Conservation (phyloP, 768 basidiomycete genomes). For the Suillus luteus region DNA sequence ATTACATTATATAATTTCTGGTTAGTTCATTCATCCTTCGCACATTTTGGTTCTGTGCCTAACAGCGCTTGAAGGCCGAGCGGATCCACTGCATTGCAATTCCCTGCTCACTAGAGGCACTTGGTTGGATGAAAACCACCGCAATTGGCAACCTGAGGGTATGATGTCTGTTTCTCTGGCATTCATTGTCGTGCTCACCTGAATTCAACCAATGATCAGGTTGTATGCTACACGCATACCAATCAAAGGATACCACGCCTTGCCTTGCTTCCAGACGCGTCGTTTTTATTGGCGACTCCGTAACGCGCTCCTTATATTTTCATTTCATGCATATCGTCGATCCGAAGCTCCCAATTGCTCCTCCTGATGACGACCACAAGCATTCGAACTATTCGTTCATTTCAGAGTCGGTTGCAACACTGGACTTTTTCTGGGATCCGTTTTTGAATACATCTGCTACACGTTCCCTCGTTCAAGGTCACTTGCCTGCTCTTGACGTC, state of each 20-base stretch:
- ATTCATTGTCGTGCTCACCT: constrained; percentile 13
- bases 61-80: constrained; percentile 51
- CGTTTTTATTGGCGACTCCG: constrained; percentile 85
- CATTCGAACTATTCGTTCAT: constrained; percentile 63
- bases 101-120: constrained; percentile 70
- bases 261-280: constrained; percentile 64
- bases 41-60: neutral
- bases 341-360: constrained; percentile 50
- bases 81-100: constrained; percentile 73
- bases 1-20: constrained; percentile 43
- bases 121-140: constrained; percentile 70
- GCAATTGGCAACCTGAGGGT: constrained; percentile 91
- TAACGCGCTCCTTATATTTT: constrained; percentile 79
- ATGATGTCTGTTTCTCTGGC: constrained; percentile 6
- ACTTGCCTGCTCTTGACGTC: constrained; percentile 1
- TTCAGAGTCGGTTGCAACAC: constrained; percentile 45
- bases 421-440: constrained; percentile 84
- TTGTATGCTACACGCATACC: constrained; percentile 77
- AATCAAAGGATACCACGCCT: constrained; percentile 47
- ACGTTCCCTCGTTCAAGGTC: constrained; percentile 41
- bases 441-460: constrained; percentile 74
- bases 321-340: constrained; percentile 67
- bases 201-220: constrained; percentile 45
- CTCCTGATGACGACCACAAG: constrained; percentile 59
- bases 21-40: constrained; percentile 34